These are phyloP conservation scores for Silene latifolia DNA, from an alignment of 148 eudicot genomes.

Conservation along the genomic window DNA sequence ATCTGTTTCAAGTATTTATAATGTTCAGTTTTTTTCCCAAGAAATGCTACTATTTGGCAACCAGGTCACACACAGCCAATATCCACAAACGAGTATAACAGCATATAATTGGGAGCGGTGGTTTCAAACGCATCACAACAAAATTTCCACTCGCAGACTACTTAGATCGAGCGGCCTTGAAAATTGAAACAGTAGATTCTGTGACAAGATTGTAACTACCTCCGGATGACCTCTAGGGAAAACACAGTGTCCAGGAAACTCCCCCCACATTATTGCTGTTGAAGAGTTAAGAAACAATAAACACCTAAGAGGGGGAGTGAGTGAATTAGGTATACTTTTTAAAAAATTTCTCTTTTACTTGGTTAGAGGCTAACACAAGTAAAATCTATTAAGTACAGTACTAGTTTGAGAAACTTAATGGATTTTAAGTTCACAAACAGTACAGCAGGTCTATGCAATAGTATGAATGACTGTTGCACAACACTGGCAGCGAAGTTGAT, in stretches of 20 bases:
- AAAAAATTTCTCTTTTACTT: no score
- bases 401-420: no score
- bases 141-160: background rate
- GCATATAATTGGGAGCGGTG: background rate
- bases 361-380: no score
- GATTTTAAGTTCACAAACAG: no score
- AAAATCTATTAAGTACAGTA: no score
- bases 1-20: background rate
- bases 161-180: background rate
- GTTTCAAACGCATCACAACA: background rate
- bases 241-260: conserved; percentile 87
- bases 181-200: background rate
- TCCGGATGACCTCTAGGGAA: conserved; percentile 99
- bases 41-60: background rate
- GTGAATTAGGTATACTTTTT: no score
- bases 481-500: no score
- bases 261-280: conserved; percentile 89
- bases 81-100: background rate
- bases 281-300: no score
- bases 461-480: no score
- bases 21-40: background rate
- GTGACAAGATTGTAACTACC: conserved; percentile 35
- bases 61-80: background rate
- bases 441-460: no score
- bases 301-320: no score